These are phyloP conservation scores for Podaxis pistillaris DNA, from an alignment of 768 basidiomycete species.

Conservation along the genomic window DNA sequence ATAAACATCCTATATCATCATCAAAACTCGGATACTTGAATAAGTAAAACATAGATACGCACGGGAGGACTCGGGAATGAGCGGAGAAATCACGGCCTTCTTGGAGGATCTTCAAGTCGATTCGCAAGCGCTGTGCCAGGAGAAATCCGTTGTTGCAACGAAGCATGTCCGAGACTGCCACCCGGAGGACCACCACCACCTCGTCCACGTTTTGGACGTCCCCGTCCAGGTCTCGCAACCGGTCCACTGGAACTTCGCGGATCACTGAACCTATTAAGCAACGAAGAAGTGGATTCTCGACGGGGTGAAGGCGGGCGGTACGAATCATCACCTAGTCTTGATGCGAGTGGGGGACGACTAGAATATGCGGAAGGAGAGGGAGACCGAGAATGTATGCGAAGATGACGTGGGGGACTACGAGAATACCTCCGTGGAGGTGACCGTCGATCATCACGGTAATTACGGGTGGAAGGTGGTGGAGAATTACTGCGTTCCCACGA, in stretches of 20 bases:
- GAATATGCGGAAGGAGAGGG: not conserved
- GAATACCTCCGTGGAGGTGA: constrained; percentile 1
- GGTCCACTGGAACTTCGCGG: not conserved
- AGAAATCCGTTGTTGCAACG: constrained; percentile 9
- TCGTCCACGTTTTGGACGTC: constrained; percentile 10
- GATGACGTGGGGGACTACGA: constrained; percentile 7
- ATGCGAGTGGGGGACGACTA: constrained; percentile 2
- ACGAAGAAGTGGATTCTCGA: not conserved
- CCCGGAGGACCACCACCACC: not conserved
- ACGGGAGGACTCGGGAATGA: not conserved
- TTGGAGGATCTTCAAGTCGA: constrained; percentile 8
- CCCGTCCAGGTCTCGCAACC: not conserved
- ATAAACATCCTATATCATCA: not conserved
- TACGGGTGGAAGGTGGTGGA: not conserved
- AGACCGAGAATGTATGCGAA: constrained; percentile 1
- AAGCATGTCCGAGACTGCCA: not conserved
- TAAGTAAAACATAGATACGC: not conserved
- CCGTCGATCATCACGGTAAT: constrained; percentile 9
- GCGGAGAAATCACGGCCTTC: not conserved
- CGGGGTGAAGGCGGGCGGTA: not conserved
- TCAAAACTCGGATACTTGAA: not conserved
- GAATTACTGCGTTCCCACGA: not conserved
- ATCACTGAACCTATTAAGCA: constrained; percentile 7
- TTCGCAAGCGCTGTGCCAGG: constrained; percentile 1
- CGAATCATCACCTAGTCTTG: not conserved